Evolutionary conservation across 2,329 filamentous ascomycete genomes (phyloP).

Genomic region (Zymoseptoria brevis): DNA sequence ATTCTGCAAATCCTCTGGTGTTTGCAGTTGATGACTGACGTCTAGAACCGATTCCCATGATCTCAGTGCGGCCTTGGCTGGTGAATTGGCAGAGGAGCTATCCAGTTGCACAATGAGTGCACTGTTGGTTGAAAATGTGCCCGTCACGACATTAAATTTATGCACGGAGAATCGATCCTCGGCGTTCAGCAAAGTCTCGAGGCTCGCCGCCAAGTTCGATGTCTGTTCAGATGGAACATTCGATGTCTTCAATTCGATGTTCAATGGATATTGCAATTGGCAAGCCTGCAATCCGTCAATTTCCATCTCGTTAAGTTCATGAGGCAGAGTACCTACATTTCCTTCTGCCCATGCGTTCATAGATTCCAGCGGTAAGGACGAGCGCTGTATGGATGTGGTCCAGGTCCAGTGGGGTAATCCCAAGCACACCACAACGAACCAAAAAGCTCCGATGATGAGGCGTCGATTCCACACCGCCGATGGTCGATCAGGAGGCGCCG

Average conservation of each 20-base stretch:
- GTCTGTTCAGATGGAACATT: conserved; percentile 59
- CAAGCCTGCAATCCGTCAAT: conserved; percentile 57
- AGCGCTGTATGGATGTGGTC: conserved; percentile 87
- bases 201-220: conserved; percentile 65
- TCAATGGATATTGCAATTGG: conserved; percentile 77
- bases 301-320: background rate
- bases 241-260: conserved; percentile 67
- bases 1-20: conserved; percentile 56
- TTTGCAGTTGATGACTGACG: conserved; percentile 63
- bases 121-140: conserved; percentile 34
- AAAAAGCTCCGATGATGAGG: conserved; percentile 78
- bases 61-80: conserved; percentile 55
- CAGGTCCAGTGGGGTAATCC: conserved; percentile 93
- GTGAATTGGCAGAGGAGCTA: conserved; percentile 48
- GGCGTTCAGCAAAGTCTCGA: conserved; percentile 78
- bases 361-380: conserved; percentile 68
- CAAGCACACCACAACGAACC: conserved; percentile 73
- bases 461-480: conserved; percentile 62
- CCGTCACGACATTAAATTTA: conserved; percentile 56
- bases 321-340: conserved; percentile 49
- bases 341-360: conserved; percentile 93
- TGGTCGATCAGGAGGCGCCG: conserved; percentile 62
- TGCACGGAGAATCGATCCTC: conserved; percentile 80
- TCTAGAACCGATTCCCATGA: conserved; percentile 64
- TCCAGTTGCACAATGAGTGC: conserved; percentile 63